Evolutionary conservation across 1,139 yeast species (phyloP).

Genomic region (Geotrichum cucujoidarum): DNA sequence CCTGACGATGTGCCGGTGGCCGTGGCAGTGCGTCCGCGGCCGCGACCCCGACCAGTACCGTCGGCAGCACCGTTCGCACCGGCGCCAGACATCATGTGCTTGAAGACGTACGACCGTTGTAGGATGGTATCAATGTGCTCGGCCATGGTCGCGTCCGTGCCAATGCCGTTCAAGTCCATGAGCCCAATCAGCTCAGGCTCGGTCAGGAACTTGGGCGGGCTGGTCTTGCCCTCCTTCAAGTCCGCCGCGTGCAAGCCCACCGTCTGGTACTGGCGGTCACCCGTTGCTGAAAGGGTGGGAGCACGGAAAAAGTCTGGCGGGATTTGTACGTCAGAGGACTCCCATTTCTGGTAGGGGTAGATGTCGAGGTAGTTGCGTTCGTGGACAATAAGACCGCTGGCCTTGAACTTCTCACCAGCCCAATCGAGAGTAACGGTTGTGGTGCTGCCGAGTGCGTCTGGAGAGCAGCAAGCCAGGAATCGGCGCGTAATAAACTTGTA

Average conservation of each 20-base stretch:
- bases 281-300: constrained; percentile 55
- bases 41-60: constrained; percentile 5
- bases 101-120: constrained; percentile 59
- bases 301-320: constrained; percentile 52
- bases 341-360: constrained; percentile 69
- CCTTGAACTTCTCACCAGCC: constrained; percentile 68
- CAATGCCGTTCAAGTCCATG: constrained; percentile 97
- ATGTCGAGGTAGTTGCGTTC: constrained; percentile 76
- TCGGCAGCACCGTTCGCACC: constrained; percentile 15
- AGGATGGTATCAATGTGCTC: constrained; percentile 87
- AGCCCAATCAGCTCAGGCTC: constrained; percentile 87
- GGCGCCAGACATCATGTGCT: constrained; percentile 28
- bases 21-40: constrained; percentile 17
- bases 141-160: constrained; percentile 98
- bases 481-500: constrained; percentile 85
- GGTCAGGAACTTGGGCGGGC: constrained; percentile 78
- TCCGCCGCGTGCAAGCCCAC: constrained; percentile 52
- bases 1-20: constrained; percentile 22
- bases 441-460: constrained; percentile 76
- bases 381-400: constrained; percentile 66
- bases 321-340: constrained; percentile 48
- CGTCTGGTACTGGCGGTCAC: no score
- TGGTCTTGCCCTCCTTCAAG: constrained; percentile 68
- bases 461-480: constrained; percentile 87
- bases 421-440: constrained; percentile 64